Conservation (phyloP, 768 basidiomycete species). For the Lentinula raphanica region DNA sequence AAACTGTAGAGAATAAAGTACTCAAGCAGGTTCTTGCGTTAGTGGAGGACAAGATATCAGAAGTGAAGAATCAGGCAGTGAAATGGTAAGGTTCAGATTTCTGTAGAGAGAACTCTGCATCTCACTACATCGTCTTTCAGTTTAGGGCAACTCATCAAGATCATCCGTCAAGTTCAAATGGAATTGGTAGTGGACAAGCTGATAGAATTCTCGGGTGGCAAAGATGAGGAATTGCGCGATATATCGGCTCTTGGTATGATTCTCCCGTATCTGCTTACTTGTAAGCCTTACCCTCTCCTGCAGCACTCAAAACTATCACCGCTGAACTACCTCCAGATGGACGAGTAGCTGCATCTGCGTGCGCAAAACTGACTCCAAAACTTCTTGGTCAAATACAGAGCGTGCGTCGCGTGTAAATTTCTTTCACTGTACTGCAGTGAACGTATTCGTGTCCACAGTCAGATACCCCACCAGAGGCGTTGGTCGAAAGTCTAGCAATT, state of each 20-base stretch:
- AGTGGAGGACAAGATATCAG: slow-evolving; percentile 92
- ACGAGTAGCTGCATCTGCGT: slow-evolving; percentile 72
- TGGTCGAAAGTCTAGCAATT: slow-evolving; percentile 79
- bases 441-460: slow-evolving; percentile 33
- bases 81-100: slow-evolving; percentile 64
- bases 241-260: slow-evolving; percentile 84
- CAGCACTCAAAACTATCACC: slow-evolving; percentile 93
- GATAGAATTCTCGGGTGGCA: slow-evolving; percentile 76
- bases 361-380: slow-evolving; percentile 80
- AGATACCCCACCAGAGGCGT: slow-evolving; percentile 70
- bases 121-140: slow-evolving; percentile 36
- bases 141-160: slow-evolving; percentile 86
- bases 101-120: not conserved
- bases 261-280: not conserved
- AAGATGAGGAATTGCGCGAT: slow-evolving; percentile 91
- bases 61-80: slow-evolving; percentile 97
- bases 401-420: slow-evolving; percentile 37
- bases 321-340: slow-evolving; percentile 82
- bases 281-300: not conserved
- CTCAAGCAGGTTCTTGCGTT: slow-evolving; percentile 79
- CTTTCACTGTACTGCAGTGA: not conserved
- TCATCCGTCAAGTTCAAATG: slow-evolving; percentile 78
- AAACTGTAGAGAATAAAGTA: slow-evolving; percentile 78
- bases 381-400: slow-evolving; percentile 74
- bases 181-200: slow-evolving; percentile 85